These are phyloP conservation scores for Dianthus caryophyllus DNA, from an alignment of 148 eudicot species.

Conservation along the genomic window DNA sequence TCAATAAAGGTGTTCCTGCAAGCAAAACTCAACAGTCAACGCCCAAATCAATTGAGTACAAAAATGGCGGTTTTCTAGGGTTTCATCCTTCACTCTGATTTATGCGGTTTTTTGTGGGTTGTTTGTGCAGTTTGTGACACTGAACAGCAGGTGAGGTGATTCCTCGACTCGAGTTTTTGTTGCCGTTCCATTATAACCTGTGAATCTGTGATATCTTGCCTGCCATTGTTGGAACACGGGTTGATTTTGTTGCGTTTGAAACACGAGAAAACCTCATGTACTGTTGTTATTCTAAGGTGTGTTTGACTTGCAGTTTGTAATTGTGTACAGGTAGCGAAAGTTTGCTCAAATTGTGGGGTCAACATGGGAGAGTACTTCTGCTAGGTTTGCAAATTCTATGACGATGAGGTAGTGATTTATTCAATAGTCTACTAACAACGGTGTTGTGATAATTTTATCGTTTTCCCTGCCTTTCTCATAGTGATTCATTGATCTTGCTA, in stretches of 20 bases:
- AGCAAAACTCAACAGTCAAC: too few relatives aligned
- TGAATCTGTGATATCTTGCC: not conserved
- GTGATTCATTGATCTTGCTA: conserved; percentile 9
- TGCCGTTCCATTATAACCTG: too few relatives aligned
- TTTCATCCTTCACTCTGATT: too few relatives aligned
- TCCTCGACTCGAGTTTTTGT: not conserved
- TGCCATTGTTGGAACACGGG: not conserved
- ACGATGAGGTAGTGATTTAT: conserved; percentile 55
- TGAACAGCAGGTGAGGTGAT: conserved; percentile 58
- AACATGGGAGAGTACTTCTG: conserved; percentile 87
- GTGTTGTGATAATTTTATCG: not conserved
- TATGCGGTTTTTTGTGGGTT: conserved; percentile 57
- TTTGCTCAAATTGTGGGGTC: conserved; percentile 62
- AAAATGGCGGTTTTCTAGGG: too few relatives aligned
- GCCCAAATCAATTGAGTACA: too few relatives aligned
- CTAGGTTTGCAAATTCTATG: conserved; percentile 68
- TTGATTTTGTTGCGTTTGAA: not conserved
- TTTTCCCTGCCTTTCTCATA: too few relatives aligned
- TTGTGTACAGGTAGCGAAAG: conserved; percentile 47
- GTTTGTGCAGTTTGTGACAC: conserved; percentile 67
- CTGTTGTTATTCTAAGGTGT: not conserved
- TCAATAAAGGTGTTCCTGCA: too few relatives aligned
- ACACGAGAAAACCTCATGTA: too few relatives aligned
- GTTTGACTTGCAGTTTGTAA: too few relatives aligned
- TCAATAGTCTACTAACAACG: not conserved